Conservation (phyloP, 192 early-diverging fungal genomes). For the Backusella westeae region DNA sequence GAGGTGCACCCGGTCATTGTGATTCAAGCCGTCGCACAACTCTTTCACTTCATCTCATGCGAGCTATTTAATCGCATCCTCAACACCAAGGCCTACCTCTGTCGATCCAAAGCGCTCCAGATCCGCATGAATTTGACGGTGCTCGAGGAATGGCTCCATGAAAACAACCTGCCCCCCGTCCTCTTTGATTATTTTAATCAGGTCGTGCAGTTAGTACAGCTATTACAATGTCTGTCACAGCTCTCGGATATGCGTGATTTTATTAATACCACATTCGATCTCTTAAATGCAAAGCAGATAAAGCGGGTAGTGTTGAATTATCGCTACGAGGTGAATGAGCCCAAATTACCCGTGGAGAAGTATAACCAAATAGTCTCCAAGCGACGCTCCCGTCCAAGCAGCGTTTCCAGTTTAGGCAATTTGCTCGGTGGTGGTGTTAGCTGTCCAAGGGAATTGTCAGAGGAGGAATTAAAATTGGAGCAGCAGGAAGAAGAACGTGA, state of each 20-base stretch:
- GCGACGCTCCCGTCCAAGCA: conserved; percentile 9
- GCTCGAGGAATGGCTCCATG: conserved; percentile 84
- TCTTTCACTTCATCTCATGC: conserved; percentile 74
- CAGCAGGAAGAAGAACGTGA: conserved; percentile 45
- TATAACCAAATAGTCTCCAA: conserved; percentile 52
- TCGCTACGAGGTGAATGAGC: conserved; percentile 87
- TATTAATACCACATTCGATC: conserved; percentile 69
- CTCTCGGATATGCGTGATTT: conserved; percentile 71
- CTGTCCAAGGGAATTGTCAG: neutral
- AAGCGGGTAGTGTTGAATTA: conserved; percentile 74
- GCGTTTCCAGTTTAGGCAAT: conserved; percentile 14
- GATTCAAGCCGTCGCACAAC: conserved; percentile 69
- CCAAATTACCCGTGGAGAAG: conserved; percentile 62
- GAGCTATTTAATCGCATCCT: conserved; percentile 89
- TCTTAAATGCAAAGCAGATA: conserved; percentile 72
- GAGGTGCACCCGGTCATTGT: conserved; percentile 75
- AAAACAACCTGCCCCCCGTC: conserved; percentile 43
- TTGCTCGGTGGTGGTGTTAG: neutral
- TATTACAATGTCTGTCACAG: conserved; percentile 78
- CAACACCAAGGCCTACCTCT: conserved; percentile 66
- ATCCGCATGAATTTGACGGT: conserved; percentile 80
- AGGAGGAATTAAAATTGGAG: neutral
- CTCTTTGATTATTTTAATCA: conserved; percentile 59
- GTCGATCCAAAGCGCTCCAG: conserved; percentile 79
- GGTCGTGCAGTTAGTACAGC: conserved; percentile 75